phyloP scores from a whole-genome alignment of 2,329 filamentous ascomycete genomes.

The Epichloe coenophiala region DNA sequence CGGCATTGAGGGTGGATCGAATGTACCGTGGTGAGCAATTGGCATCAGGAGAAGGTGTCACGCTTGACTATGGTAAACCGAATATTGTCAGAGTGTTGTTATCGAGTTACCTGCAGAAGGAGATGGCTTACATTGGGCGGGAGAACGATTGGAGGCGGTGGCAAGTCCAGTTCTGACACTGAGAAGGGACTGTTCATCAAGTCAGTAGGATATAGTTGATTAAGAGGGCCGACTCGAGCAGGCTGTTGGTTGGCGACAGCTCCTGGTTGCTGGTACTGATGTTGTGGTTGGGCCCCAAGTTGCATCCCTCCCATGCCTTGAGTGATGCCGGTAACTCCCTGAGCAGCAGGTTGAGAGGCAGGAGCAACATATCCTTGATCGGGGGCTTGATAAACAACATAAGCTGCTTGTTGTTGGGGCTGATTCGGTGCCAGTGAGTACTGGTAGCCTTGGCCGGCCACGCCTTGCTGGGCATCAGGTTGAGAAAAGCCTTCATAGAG shows the following conservation, averaged over 20 bases:
- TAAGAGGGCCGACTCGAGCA: constrained; percentile 43
- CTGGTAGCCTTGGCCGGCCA: constrained; percentile 26
- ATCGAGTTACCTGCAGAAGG: background rate
- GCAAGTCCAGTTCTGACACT: constrained; percentile 79
- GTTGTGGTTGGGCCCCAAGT: constrained; percentile 41
- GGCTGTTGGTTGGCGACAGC: constrained; percentile 20
- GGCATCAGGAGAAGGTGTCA: constrained; percentile 78
- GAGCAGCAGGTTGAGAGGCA: constrained; percentile 15
- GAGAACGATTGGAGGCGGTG: constrained; percentile 80
- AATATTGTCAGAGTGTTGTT: constrained; percentile 27
- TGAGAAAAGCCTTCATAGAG: constrained; percentile 49
- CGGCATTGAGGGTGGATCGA: constrained; percentile 85
- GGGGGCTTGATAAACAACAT: constrained; percentile 27
- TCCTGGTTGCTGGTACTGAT: constrained; percentile 34
- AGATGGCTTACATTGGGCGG: constrained; percentile 68
- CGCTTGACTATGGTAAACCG: constrained; percentile 50
- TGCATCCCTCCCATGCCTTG: constrained; percentile 79
- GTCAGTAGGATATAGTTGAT: constrained; percentile 86
- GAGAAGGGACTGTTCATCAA: constrained; percentile 88
- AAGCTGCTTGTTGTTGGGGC: constrained; percentile 28
- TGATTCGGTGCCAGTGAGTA: constrained; percentile 30
- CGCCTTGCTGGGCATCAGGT: constrained; percentile 28
- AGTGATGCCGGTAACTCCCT: constrained; percentile 58
- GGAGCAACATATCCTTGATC: constrained; percentile 48
- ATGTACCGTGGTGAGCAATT: constrained; percentile 93